Evolutionary conservation across 1,139 yeast species (phyloP).

Genomic region (Yamadazyma conglobata): DNA sequence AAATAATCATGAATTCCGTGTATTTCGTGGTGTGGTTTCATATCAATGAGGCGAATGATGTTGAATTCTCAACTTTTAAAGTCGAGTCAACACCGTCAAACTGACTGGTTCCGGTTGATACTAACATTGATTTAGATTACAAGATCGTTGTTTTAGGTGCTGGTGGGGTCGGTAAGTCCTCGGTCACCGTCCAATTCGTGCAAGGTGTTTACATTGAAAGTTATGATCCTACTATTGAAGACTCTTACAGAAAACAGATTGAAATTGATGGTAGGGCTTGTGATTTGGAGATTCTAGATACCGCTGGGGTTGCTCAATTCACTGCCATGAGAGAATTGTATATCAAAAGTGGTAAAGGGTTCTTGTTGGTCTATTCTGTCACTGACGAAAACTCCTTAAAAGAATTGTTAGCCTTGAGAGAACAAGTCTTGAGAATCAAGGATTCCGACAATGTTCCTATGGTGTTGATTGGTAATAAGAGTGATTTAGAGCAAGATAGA

Average conservation of each 20-base stretch:
- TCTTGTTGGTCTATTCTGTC: constrained; percentile 82
- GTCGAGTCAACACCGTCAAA: too few relatives aligned
- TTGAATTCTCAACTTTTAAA: too few relatives aligned
- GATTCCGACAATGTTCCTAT: constrained; percentile 75
- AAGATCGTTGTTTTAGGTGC: constrained; percentile 51
- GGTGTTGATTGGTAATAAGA: constrained; percentile 86
- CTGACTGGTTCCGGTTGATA: too few relatives aligned
- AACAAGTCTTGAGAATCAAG: constrained; percentile 86
- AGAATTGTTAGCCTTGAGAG: constrained; percentile 76
- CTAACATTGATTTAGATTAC: constrained; percentile 25
- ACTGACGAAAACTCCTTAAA: constrained; percentile 84
- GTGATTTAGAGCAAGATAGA: constrained; percentile 75
- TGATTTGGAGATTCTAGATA: constrained; percentile 63
- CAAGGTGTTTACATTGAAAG: constrained; percentile 52
- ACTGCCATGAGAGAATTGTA: constrained; percentile 65
- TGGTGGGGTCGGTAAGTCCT: constrained; percentile 53
- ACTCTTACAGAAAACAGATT: constrained; percentile 87
- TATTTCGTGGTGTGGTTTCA: too few relatives aligned
- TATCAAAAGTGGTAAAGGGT: constrained; percentile 83
- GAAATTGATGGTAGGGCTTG: constrained; percentile 91
- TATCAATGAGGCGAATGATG: too few relatives aligned
- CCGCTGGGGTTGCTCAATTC: constrained; percentile 53
- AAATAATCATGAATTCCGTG: too few relatives aligned
- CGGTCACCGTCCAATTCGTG: constrained; percentile 49
- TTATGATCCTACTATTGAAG: constrained; percentile 50